These are phyloP conservation scores for Noccaea bulbosa DNA, from an alignment of 345 rosid species.

Conservation along the genomic window DNA sequence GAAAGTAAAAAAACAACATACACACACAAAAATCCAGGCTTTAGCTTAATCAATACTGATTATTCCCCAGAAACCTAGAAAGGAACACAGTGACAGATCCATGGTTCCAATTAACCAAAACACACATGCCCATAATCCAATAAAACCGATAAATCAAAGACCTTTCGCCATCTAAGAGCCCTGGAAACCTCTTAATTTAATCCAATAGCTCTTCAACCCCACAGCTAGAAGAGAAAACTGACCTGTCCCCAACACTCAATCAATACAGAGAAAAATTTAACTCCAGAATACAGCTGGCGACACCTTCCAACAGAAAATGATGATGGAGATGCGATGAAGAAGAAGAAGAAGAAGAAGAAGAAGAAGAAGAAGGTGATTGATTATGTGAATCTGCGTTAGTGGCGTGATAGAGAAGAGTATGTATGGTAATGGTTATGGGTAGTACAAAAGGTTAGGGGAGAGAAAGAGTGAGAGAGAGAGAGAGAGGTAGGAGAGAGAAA, in stretches of 20 bases:
- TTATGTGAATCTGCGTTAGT: constrained; percentile 46
- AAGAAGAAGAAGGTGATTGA: constrained; percentile 45
- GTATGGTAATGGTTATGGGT: constrained; percentile 50
- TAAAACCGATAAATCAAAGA: constrained; percentile 31
- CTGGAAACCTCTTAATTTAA: not conserved
- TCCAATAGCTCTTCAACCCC: constrained; percentile 8
- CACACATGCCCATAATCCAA: constrained; percentile 57
- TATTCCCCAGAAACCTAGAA: constrained; percentile 73
- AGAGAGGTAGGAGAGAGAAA: constrained; percentile 19
- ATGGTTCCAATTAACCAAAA: constrained; percentile 65
- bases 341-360: constrained; percentile 43
- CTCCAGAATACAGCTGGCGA: constrained; percentile 13
- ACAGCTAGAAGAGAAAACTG: constrained; percentile 19
- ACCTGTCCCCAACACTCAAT: constrained; percentile 17
- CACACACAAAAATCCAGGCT: constrained; percentile 26
- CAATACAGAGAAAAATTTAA: constrained; percentile 12
- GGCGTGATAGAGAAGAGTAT: constrained; percentile 35
- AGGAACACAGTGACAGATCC: constrained; percentile 62
- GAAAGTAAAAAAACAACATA: constrained; percentile 30
- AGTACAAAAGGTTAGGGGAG: constrained; percentile 47
- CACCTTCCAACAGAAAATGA: not conserved
- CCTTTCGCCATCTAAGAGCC: constrained; percentile 22
- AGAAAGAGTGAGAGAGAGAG: constrained; percentile 32
- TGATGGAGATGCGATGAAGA: constrained; percentile 4
- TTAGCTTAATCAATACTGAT: constrained; percentile 61